Conservation (phyloP, 768 basidiomycete species). For the Lactarius hatsudake region DNA sequence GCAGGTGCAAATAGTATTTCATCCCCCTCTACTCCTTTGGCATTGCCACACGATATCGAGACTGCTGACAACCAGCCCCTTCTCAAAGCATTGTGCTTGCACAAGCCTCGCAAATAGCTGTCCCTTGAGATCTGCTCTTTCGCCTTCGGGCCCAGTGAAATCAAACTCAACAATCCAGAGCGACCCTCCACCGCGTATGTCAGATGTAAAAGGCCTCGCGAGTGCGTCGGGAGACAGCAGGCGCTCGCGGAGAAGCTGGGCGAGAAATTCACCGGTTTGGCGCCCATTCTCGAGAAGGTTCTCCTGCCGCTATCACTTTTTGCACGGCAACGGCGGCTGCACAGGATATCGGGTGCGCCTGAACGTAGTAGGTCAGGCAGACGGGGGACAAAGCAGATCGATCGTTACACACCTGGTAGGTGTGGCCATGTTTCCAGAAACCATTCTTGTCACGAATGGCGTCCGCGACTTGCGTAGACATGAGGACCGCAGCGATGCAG, state of each 20-base stretch:
- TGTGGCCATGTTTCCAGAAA: constrained; percentile 82
- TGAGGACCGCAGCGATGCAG: constrained; percentile 76
- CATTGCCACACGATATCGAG: constrained; percentile 62
- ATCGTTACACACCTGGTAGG: constrained; percentile 59
- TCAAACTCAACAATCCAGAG: constrained; percentile 88
- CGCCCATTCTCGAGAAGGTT: constrained; percentile 67
- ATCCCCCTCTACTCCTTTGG: constrained; percentile 72
- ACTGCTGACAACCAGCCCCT: constrained; percentile 71
- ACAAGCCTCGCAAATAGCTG: constrained; percentile 62
- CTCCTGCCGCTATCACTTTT: constrained; percentile 64
- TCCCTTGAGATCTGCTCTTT: constrained; percentile 48
- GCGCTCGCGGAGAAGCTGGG: constrained; percentile 49
- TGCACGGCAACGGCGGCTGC: constrained; percentile 85
- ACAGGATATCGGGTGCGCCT: constrained; percentile 75
- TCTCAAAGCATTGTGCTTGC: constrained; percentile 65
- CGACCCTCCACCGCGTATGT: constrained; percentile 81
- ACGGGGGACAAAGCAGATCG: background rate
- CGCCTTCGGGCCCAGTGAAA: constrained; percentile 45
- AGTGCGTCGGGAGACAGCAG: constrained; percentile 54
- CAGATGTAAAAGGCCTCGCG: constrained; percentile 66
- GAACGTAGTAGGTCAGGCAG: constrained; percentile 7
- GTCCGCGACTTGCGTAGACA: constrained; percentile 66
- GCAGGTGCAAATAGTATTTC: constrained; percentile 76
- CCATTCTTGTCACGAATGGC: constrained; percentile 67
- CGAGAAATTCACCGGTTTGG: constrained; percentile 57